Evolutionary conservation across 139 green algal species (phyloP), one percentile per base, ranked within the genome.

Genomic region (Eudorina sp.): DNA sequence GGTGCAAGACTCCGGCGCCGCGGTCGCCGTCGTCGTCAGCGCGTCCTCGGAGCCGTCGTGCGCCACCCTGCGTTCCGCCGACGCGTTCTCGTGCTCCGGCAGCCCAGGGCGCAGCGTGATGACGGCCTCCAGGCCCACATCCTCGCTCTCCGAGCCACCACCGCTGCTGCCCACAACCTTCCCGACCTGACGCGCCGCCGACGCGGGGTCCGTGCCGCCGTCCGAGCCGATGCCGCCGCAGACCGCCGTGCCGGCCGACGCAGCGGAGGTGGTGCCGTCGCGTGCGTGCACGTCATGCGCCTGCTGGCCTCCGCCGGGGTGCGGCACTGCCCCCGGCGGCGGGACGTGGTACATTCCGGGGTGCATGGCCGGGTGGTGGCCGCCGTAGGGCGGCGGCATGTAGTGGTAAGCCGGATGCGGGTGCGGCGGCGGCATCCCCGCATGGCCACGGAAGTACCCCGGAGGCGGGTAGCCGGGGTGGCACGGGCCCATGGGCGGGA

Each of bases 391-490:
- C 0, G 58, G 80, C 60, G 60, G 60, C 60, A 76, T 76, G 60
- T 86, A 86, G 23, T 70, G 31, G 78, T 86, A 86, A 3, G 60
- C 53, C 40, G 78, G 78, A 14, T 68, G 75, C 13, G 78, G 55
- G 13, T 68, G 75, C 48, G 75, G 75, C 27, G 73, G 73, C 31
- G 78, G 78, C 45, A 48, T 38, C 21, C 80, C 80, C 9, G 60
- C 60, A 43, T 76, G 60, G 27, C 60, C 60, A 8, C 60, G 80
- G 80, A 75, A 76, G 60, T 86, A 86, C 13, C 41, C 41, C 0
- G n/a, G 62, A 9, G 81, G 64, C 45, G 81, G 81, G 80, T 86
- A 86, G 43, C 40, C 81, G 51, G 75, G 75, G 36, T 83, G 75
- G 51, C 73, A 64, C 25, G 73, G 73, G 34, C 13, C 73, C 73